Percentiles rank a stretch among this genome's conserved stretches.
Conservation (phyloP, 495 filamentous ascomycete species). For the Tuber magnatum region DNA sequence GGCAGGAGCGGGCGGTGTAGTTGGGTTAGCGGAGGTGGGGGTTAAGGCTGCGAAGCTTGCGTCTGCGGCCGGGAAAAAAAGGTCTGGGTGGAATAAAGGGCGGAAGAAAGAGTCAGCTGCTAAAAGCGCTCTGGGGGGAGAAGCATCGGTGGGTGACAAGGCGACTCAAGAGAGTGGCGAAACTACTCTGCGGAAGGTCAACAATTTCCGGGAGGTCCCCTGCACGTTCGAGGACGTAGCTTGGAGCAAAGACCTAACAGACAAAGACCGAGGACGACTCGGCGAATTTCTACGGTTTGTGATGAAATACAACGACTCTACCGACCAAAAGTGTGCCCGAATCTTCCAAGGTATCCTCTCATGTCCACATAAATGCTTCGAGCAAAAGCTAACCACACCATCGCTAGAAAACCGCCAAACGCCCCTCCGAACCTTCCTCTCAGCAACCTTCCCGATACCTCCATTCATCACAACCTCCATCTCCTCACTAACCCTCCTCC, state of each 20-base stretch:
- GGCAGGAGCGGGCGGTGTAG: conserved; percentile 18
- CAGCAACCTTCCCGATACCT: conserved; percentile 66
- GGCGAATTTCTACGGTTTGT: conserved; percentile 38
- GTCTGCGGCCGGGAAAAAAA: conserved; percentile 17
- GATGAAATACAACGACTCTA: conserved; percentile 21
- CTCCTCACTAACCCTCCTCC: conserved; percentile 69
- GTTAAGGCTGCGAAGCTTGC: conserved; percentile 28
- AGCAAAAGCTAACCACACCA: neutral
- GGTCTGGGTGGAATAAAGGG: conserved; percentile 38
- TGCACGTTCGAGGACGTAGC: conserved; percentile 40
- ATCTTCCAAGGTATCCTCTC: conserved; percentile 12
- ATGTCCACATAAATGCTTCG: neutral
- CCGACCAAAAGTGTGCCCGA: conserved; percentile 25
- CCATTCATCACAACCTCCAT: conserved; percentile 61
- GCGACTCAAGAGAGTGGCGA: neutral
- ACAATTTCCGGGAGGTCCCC: conserved; percentile 52
- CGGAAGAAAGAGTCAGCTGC: conserved; percentile 19
- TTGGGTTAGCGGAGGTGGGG: conserved; percentile 20
- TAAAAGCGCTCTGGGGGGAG: conserved; percentile 2
- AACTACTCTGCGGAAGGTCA: conserved; percentile 56
- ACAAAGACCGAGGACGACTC: conserved; percentile 31
- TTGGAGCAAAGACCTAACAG: conserved; percentile 34
- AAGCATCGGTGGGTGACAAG: neutral
- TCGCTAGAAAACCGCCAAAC: conserved; percentile 10
- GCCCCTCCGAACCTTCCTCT: conserved; percentile 50